phyloP scores from a whole-genome alignment of 2,329 filamentous ascomycete genomes.

The Hypoxylon sp. region DNA sequence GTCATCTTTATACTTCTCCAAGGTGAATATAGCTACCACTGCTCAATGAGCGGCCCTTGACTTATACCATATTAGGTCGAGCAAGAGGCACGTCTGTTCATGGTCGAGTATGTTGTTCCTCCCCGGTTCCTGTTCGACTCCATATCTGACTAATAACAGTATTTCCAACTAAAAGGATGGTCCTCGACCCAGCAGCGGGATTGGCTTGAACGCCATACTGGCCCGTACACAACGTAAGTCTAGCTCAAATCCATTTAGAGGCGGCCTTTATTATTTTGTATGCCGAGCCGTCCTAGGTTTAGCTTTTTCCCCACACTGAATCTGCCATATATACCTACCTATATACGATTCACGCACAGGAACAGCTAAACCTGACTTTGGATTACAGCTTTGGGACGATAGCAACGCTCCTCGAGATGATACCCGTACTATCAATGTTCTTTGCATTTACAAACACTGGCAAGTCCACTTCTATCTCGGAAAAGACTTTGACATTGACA shows the following conservation, averaged over 20 bases:
- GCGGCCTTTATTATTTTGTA: not conserved
- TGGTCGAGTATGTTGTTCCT: slow-evolving; percentile 63
- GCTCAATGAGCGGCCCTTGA: not conserved
- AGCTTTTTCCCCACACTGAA: not conserved
- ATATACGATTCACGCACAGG: not conserved
- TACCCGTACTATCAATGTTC: slow-evolving; percentile 85
- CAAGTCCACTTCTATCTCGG: slow-evolving; percentile 53
- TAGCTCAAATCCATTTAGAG: not conserved
- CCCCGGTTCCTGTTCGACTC: slow-evolving; percentile 53
- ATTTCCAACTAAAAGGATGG: slow-evolving; percentile 95
- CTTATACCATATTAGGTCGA: slow-evolving; percentile 58
- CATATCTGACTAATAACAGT: slow-evolving; percentile 69
- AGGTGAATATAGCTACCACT: slow-evolving; percentile 58
- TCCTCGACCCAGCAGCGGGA: slow-evolving; percentile 73
- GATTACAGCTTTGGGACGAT: slow-evolving; percentile 76
- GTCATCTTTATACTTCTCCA: slow-evolving; percentile 84
- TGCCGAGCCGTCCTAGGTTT: not conserved
- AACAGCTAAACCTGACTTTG: slow-evolving; percentile 19
- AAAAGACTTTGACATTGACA: slow-evolving; percentile 38
- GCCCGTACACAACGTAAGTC: slow-evolving; percentile 84
- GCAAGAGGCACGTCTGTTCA: slow-evolving; percentile 66
- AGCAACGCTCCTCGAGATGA: slow-evolving; percentile 85
- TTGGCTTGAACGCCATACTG: slow-evolving; percentile 79
- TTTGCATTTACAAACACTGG: slow-evolving; percentile 92
- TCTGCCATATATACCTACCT: not conserved